A percentile compares a stretch with the other conserved stretches of the same genome.
Conservation (phyloP, 139 green algal genomes). For the Chlamydomonas schloesseri region DNA sequence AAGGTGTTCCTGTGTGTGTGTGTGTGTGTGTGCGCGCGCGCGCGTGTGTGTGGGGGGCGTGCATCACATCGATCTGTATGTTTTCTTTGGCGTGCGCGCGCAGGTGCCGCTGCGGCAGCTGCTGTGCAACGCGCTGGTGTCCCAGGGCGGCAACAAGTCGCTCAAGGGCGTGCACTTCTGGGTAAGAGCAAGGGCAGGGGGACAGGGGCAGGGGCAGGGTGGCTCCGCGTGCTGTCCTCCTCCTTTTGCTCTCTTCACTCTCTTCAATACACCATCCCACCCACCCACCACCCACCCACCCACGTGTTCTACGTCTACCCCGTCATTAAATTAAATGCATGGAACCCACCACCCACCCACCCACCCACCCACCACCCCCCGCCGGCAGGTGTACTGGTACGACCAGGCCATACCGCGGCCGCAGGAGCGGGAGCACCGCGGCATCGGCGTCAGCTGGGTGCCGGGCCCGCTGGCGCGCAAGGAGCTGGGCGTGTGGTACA, state of each 20-base stretch:
- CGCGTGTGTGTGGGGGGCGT: too few relatives aligned
- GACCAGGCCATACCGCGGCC: neutral
- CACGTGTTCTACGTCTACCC: too few relatives aligned
- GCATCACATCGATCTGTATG: too few relatives aligned
- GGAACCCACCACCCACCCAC: too few relatives aligned
- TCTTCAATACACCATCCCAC: too few relatives aligned
- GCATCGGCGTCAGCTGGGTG: constrained; percentile 5
- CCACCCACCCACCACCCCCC: too few relatives aligned
- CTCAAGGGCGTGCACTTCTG: constrained; percentile 14
- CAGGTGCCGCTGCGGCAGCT: constrained; percentile 21
- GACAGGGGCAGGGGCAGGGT: neutral
- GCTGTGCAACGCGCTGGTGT: constrained; percentile 2
- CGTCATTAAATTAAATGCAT: too few relatives aligned
- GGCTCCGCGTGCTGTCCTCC: too few relatives aligned
- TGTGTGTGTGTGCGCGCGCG: too few relatives aligned
- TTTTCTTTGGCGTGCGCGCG: neutral
- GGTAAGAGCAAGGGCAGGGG: neutral
- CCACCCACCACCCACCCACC: too few relatives aligned
- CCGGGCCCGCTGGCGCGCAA: neutral
- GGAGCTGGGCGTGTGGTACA: constrained; percentile 30
- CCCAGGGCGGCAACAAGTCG: constrained; percentile 29
- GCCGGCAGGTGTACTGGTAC: constrained; percentile 27
- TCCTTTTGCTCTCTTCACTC: too few relatives aligned
- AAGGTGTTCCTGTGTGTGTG: too few relatives aligned
- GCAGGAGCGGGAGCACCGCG: neutral